phyloP scores from a whole-genome alignment of 257 asterid species.

The Lycium ferocissimum region DNA sequence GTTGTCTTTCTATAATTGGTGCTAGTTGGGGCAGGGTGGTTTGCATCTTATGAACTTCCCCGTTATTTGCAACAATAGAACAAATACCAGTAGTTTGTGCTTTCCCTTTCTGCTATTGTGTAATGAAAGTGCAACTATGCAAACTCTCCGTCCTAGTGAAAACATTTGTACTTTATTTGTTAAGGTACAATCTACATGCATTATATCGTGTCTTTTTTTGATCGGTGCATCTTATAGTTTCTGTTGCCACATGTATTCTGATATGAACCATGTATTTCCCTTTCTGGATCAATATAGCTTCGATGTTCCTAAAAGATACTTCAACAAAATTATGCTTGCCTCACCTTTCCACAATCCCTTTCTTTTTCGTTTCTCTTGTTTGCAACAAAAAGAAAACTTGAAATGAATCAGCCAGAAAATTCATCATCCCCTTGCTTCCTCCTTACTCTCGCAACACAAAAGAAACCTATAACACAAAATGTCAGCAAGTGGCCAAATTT shows the following conservation, averaged over 20 bases:
- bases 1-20: background rate
- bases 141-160: background rate
- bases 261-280: background rate
- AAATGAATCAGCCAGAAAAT: background rate
- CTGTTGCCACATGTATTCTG: background rate
- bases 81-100: background rate
- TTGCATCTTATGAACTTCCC: background rate
- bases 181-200: background rate
- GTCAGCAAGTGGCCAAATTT: background rate
- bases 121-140: background rate
- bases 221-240: background rate
- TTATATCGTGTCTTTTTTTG: background rate
- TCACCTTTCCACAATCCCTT: background rate
- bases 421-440: conserved; percentile 6
- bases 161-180: background rate
- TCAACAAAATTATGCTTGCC: background rate
- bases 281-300: conserved; percentile 4
- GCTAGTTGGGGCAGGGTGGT: background rate
- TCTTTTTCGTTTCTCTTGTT: background rate
- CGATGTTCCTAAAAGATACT: background rate
- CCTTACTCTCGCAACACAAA: background rate
- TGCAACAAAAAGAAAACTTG: background rate
- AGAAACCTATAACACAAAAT: background rate
- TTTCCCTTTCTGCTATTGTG: conserved; percentile 18
- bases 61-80: background rate